Evolutionary conservation across 2,329 filamentous ascomycete genomes (phyloP).

Genomic region (Ceratocystiopsis brevicomis): DNA sequence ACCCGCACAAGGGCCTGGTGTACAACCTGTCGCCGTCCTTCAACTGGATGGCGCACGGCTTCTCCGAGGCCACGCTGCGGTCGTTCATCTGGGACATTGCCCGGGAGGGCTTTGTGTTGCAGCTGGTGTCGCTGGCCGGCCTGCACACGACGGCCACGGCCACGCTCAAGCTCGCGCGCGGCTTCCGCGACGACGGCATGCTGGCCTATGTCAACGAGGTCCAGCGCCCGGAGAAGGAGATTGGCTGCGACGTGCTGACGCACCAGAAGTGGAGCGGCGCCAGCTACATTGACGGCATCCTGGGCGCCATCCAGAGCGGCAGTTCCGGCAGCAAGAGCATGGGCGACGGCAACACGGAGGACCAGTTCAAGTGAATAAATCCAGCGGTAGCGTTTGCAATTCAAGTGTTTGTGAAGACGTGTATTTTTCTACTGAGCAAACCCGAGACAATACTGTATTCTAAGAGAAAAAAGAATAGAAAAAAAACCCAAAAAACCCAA

Average conservation of each 20-base stretch:
- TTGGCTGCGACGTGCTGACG: constrained; percentile 79
- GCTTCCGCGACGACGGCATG: constrained; percentile 87
- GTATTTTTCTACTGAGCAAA: too few species aligned
- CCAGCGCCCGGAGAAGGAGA: constrained; percentile 74
- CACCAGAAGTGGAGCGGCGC: constrained; percentile 73
- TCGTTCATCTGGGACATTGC: constrained; percentile 95
- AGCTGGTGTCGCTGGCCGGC: constrained; percentile 48
- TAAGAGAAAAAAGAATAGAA: too few species aligned
- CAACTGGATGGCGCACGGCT: constrained; percentile 96
- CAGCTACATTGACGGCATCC: constrained; percentile 65
- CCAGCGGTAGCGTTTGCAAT: too few species aligned
- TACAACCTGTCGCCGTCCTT: constrained; percentile 95
- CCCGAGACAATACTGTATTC: too few species aligned
- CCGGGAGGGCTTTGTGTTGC: constrained; percentile 59
- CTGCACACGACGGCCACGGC: constrained; percentile 46
- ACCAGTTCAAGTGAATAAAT: constrained; percentile 27
- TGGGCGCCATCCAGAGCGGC: constrained; percentile 79
- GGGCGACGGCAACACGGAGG: constrained; percentile 86
- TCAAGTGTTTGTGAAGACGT: too few species aligned
- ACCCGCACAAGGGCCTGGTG: constrained; percentile 72
- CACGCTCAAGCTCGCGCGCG: constrained; percentile 54
- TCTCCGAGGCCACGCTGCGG: constrained; percentile 62
- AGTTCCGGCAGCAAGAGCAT: constrained; percentile 81
- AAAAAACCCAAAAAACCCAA: too few species aligned
- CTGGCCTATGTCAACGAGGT: constrained; percentile 90